Conservation (phyloP, 441 rosid genomes). For the Pelargonium cotyledonis region DNA sequence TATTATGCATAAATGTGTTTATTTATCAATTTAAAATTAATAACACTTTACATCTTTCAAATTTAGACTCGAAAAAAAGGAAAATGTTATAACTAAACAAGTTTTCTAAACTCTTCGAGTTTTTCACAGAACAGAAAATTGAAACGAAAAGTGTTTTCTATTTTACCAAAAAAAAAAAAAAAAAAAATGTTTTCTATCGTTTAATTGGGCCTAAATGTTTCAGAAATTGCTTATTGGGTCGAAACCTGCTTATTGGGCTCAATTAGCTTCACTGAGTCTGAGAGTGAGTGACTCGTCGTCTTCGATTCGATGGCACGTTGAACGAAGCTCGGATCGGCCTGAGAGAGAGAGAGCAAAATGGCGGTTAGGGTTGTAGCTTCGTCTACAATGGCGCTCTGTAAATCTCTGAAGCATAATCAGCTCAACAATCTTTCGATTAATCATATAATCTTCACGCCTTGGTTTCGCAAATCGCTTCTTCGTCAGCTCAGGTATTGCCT, state of each 20-base stretch:
- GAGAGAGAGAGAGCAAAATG: constrained; percentile 5
- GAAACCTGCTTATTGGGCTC: background rate
- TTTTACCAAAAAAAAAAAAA: too few relatives aligned
- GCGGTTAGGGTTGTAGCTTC: background rate
- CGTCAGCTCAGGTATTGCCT: background rate
- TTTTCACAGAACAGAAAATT: too few relatives aligned
- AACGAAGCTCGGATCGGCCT: background rate
- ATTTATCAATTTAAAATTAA: too few relatives aligned
- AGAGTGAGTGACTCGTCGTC: background rate
- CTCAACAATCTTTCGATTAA: background rate
- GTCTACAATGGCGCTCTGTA: background rate
- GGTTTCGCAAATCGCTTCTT: background rate
- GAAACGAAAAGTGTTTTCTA: too few relatives aligned
- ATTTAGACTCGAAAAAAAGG: too few relatives aligned
- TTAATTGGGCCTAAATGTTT: too few relatives aligned
- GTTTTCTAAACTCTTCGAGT: too few relatives aligned
- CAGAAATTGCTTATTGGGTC: too few relatives aligned
- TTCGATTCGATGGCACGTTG: background rate
- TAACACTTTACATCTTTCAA: too few relatives aligned
- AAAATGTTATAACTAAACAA: too few relatives aligned
- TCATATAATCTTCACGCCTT: background rate
- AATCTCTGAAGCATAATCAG: background rate
- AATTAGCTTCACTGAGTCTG: background rate
- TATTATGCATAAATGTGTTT: too few relatives aligned
- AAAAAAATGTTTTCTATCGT: too few relatives aligned